Evolutionary conservation across 345 rosid species (phyloP).

Genomic region (Isatis tinctoria): DNA sequence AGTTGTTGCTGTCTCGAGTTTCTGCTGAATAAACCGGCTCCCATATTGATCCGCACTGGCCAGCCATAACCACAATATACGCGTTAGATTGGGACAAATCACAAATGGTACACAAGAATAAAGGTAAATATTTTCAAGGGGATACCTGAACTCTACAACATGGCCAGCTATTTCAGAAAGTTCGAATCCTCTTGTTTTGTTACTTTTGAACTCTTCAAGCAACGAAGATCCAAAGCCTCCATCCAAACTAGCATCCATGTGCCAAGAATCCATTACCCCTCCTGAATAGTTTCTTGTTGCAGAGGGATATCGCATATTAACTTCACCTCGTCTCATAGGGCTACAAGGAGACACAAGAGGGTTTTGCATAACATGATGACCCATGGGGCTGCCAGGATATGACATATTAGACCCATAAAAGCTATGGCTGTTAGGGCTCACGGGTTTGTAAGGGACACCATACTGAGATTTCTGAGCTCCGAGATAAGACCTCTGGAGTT

Average conservation of each 20-base stretch:
- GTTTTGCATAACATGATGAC: slow-evolving; percentile 49
- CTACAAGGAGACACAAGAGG: slow-evolving; percentile 52
- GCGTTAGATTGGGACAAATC: background rate
- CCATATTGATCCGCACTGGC: slow-evolving; percentile 82
- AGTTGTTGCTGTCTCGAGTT: slow-evolving; percentile 77
- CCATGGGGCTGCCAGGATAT: slow-evolving; percentile 62
- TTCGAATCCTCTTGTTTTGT: slow-evolving; percentile 61
- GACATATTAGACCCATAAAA: slow-evolving; percentile 52
- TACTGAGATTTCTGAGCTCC: slow-evolving; percentile 64
- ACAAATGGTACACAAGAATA: background rate
- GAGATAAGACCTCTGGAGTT: slow-evolving; percentile 56
- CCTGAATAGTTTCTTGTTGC: slow-evolving; percentile 51
- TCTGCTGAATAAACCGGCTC: slow-evolving; percentile 38
- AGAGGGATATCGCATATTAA: slow-evolving; percentile 48
- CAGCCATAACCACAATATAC: background rate
- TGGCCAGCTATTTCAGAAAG: slow-evolving; percentile 68
- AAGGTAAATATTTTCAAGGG: background rate
- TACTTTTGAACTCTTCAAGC: slow-evolving; percentile 72
- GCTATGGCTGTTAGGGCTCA: slow-evolving; percentile 48
- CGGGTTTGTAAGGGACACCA: slow-evolving; percentile 46
- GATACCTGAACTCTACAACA: slow-evolving; percentile 72
- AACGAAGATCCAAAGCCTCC: slow-evolving; percentile 56
- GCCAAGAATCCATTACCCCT: slow-evolving; percentile 54
- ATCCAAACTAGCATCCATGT: slow-evolving; percentile 47
- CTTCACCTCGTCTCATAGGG: slow-evolving; percentile 52